Evolutionary conservation across 805 yeast genomes (phyloP), one percentile per base, ranked within the genome.

Genomic region (Myxozyma nipponensis): DNA sequence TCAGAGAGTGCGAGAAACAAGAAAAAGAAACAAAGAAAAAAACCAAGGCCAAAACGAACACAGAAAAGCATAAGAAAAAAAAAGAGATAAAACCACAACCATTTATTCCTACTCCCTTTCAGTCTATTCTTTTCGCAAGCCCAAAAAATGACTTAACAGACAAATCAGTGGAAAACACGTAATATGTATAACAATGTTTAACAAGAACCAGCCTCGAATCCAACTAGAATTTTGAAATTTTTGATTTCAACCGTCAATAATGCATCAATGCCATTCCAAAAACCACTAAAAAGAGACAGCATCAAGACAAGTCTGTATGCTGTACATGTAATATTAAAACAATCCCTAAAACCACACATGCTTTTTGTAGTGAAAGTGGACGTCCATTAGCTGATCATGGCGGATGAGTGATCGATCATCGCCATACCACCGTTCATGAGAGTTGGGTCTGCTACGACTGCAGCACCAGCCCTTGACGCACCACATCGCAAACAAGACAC

Each of bases 401-500:
- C 50, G 7, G 56, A 38, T 21, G 47, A 36, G 10, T 47, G 49
- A 22, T 52, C 56, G 34, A 47, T 44, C 49, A 50, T 50, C 17
- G 52, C 54, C 51, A 54, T 54, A 22, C 54, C 54, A n/a, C 58
- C 58, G 39, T 54, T 54, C 43, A 50, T 42, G 17, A 54, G 39
- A 6, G 56, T 54, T 19, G 62, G 60, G 28, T 59, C 63, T 3
- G 63, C 63, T 10, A 60, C 57, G 13, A 60, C 55, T 2, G 63
- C 61, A 30, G 63, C 63, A 19, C 49, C 61, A 4, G 66, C 62
- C 21, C 84, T 79, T 40, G 90, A 82, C 1, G 86, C 84, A 3
- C 95, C 95, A 70, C 97, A 89, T 65, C 91, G 83, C 64, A 89
- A 74, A 66, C 97, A 89, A 50, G 83, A 81, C 50, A 86, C 73